Evolutionary conservation across 2,329 filamentous ascomycete genomes (phyloP).

Genomic region (Lecanicillium sp.): DNA sequence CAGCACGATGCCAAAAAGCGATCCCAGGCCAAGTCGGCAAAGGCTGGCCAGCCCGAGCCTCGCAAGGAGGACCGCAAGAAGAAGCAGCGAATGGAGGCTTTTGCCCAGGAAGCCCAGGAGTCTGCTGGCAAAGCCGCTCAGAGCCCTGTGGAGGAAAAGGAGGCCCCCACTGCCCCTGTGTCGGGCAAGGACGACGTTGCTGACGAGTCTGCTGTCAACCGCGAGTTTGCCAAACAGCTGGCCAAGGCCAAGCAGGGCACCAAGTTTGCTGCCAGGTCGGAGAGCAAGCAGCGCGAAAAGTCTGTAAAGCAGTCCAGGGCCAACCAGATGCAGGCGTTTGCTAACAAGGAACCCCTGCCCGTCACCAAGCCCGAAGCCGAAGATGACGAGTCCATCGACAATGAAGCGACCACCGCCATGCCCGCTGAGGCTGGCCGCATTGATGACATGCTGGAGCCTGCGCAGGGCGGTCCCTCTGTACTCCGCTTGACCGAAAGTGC

Average conservation of each 20-base stretch:
- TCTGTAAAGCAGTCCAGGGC: conserved; percentile 62
- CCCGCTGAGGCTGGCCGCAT: conserved; percentile 60
- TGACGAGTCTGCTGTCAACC: conserved; percentile 58
- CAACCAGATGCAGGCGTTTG: conserved; percentile 38
- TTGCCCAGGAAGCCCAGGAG: conserved; percentile 27
- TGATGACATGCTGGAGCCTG: conserved; percentile 83
- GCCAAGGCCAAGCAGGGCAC: conserved; percentile 62
- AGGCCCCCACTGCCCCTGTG: conserved; percentile 11
- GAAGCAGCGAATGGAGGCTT: conserved; percentile 37
- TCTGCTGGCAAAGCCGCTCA: conserved; percentile 29
- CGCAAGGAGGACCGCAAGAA: conserved; percentile 35
- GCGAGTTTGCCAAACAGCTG: conserved; percentile 70
- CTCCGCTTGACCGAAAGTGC: conserved; percentile 66
- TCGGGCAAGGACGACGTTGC: conserved; percentile 29
- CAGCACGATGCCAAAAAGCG: conserved; percentile 22
- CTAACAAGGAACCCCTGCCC: conserved; percentile 33
- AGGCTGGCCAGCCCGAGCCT: conserved; percentile 20
- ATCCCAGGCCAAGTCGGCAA: conserved; percentile 17
- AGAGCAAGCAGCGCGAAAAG: conserved; percentile 57
- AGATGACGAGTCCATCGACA: conserved; percentile 71
- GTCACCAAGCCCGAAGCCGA: conserved; percentile 49
- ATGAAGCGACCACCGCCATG: conserved; percentile 53
- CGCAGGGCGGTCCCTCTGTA: conserved; percentile 59
- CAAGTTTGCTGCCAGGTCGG: conserved; percentile 44
- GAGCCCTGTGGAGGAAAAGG: conserved; percentile 21